Evolutionary conservation across 768 basidiomycete genomes (phyloP), one percentile per base, ranked within the genome.

Genomic region (Tremella fuciformis): DNA sequence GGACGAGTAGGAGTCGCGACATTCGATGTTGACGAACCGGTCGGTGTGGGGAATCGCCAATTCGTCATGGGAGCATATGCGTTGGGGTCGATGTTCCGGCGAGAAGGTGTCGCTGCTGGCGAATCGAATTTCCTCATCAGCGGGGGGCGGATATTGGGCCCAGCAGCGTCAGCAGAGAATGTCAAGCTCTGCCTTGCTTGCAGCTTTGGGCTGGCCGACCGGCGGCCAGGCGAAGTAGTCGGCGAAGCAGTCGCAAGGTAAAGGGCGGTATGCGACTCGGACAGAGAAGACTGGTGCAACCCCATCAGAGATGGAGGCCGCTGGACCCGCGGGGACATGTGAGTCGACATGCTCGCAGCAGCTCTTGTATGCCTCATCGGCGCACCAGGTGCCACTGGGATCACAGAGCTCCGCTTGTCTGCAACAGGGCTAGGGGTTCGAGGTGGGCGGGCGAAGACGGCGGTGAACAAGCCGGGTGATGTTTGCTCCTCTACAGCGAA

Each of bases 181-280:
- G 64, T 64, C 19, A 73, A 58, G 8, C 54, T 58, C 34, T 53
- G 96, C 38, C 71, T 39, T 8, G 58, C 44, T 52, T 60, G 55
- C 2, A 70, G 52, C 22, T 62, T 65, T 6, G 71, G 68, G 9
- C 57, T 58, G 9, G 66, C 69, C 19, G 57, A 58, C 51, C 64
- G 25, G 26, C 68, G 34, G 15, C 47, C 52, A 13, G 53, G 38
- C 21, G 44, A 34, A 29, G 58, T 58, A 15, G 55, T 11, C 57
- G 70, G 70, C 13, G 71, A 73, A 2, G 71, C 71, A 24, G 71
- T 70, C 16, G 66, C 68, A 24, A 70, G 62, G 42, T 70, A 70
- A 13, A 73, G 42, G 8, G 66, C 66, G 11, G 71, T 73, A 48
- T 73, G 71, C 4, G 68, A 70, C 60, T 73, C 71, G 1, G 71